These are phyloP conservation scores for Tylopilus sp. DNA, from an alignment of 768 basidiomycete species.

Conservation along the genomic window DNA sequence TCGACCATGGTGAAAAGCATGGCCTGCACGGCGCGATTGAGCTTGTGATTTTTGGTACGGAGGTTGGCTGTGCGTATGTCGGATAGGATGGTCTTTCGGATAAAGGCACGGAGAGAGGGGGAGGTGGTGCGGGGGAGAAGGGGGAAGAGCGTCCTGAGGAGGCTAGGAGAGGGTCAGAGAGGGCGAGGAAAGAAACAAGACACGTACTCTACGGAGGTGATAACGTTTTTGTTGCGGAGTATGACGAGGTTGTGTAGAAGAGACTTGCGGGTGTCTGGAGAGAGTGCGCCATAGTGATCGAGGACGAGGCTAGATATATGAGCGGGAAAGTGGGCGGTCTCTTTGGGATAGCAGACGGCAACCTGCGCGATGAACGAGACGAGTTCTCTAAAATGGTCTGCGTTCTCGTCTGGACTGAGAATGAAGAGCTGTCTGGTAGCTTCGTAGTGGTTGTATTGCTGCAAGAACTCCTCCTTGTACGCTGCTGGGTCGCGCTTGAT, in stretches of 20 bases:
- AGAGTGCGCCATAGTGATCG: conserved; percentile 69
- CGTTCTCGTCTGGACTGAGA: conserved; percentile 80
- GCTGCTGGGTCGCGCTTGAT: conserved; percentile 90
- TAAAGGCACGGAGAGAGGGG: conserved; percentile 74
- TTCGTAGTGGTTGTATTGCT: conserved; percentile 95
- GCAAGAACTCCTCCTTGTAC: conserved; percentile 94
- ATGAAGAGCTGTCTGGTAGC: conserved; percentile 83
- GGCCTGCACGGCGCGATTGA: conserved; percentile 93
- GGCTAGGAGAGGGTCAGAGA: conserved; percentile 41
- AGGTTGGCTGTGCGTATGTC: conserved; percentile 91
- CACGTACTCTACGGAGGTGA: conserved; percentile 86
- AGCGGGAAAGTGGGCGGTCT: conserved; percentile 81
- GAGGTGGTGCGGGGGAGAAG: conserved; percentile 93
- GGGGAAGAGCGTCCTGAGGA: conserved; percentile 90
- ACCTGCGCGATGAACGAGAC: conserved; percentile 90
- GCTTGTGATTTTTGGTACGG: conserved; percentile 87
- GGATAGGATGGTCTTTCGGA: conserved; percentile 89
- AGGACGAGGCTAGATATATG: conserved; percentile 78
- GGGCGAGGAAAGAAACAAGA: neutral
- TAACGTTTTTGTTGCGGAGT: conserved; percentile 89
- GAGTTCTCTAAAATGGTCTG: conserved; percentile 80
- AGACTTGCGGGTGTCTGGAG: conserved; percentile 78
- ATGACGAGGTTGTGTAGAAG: conserved; percentile 91
- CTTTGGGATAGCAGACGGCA: conserved; percentile 75
- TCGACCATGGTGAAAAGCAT: conserved; percentile 97